These are phyloP conservation scores for Trichoderma atroviride DNA, from an alignment of 2,329 filamentous ascomycete species.

Conservation along the genomic window DNA sequence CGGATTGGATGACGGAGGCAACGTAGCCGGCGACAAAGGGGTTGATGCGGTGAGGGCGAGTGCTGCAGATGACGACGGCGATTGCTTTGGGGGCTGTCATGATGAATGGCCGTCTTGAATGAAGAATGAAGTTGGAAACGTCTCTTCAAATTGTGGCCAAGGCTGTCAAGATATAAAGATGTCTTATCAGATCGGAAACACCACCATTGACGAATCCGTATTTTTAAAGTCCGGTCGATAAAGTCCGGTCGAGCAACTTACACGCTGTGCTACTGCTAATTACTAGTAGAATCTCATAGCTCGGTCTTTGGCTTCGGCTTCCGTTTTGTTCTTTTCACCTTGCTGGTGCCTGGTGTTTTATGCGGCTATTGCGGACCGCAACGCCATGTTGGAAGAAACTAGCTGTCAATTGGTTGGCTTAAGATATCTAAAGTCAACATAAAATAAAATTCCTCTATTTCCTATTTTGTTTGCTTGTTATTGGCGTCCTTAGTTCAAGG, in stretches of 20 bases:
- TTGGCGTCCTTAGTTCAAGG: no score
- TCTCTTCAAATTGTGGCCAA: not conserved
- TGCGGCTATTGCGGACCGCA: not conserved
- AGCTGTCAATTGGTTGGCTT: not conserved
- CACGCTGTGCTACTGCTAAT: not conserved
- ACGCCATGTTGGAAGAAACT: not conserved
- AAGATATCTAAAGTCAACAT: not conserved
- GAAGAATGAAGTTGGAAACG: not conserved
- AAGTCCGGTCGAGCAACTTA: not conserved
- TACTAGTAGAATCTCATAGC: not conserved
- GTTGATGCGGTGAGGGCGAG: constrained; percentile 40
- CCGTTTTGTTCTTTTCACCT: not conserved
- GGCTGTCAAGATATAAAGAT: not conserved
- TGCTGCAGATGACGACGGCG: constrained; percentile 44
- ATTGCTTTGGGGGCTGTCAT: constrained; percentile 29
- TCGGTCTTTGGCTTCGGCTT: not conserved
- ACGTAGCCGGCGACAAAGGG: constrained; percentile 41
- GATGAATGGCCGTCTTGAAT: not conserved
- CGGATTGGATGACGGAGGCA: constrained; percentile 34
- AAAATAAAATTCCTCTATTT: no score
- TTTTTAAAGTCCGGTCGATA: not conserved
- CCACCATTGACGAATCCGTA: not conserved
- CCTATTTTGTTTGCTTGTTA: no score
- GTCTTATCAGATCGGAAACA: not conserved
- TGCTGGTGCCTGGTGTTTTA: not conserved